A percentile compares a stretch with the other conserved stretches of the same genome.
Conservation (phyloP, 805 yeast genomes). For the Yarrowia alimentaria region DNA sequence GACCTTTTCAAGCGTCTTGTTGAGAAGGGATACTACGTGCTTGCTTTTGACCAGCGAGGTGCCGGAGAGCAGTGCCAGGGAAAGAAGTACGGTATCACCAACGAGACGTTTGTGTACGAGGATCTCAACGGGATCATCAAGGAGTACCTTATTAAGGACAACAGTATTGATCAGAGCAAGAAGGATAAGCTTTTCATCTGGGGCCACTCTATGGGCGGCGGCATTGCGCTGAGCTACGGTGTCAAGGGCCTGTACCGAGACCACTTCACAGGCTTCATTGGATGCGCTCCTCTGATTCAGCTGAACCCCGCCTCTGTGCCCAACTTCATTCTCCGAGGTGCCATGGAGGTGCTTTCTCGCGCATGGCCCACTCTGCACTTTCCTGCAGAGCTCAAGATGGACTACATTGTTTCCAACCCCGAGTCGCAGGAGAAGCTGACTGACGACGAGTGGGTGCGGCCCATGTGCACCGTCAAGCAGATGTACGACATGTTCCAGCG, state of each 20-base stretch:
- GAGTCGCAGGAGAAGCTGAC: slow-evolving; percentile 31
- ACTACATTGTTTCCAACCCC: slow-evolving; percentile 37
- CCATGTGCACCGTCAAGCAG: slow-evolving; percentile 37
- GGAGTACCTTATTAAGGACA: slow-evolving; percentile 25
- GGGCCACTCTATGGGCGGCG: slow-evolving; percentile 46
- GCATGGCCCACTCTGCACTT: slow-evolving; percentile 36
- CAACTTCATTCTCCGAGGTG: slow-evolving; percentile 33
- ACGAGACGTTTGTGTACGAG: slow-evolving; percentile 37
- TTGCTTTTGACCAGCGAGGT: slow-evolving; percentile 44
- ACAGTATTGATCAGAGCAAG: slow-evolving; percentile 13
- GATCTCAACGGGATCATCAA: slow-evolving; percentile 40
- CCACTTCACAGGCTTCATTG: slow-evolving; percentile 39
- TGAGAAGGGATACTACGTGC: slow-evolving; percentile 40
- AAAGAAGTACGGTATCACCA: slow-evolving; percentile 39
- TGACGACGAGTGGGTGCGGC: slow-evolving; percentile 36
- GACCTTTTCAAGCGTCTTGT: slow-evolving; percentile 38
- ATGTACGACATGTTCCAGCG: slow-evolving; percentile 41
- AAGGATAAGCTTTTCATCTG: slow-evolving; percentile 35
- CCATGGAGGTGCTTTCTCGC: slow-evolving; percentile 36
- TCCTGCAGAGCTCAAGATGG: slow-evolving; percentile 33
- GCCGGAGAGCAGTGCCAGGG: slow-evolving; percentile 40
- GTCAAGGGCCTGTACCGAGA: slow-evolving; percentile 40
- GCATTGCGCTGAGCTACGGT: slow-evolving; percentile 41
- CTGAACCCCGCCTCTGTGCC: slow-evolving; percentile 34
- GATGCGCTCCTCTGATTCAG: slow-evolving; percentile 39